These are phyloP conservation scores for Talaromyces sp. DNA, from an alignment of 2,329 filamentous ascomycete genomes.

Conservation along the genomic window DNA sequence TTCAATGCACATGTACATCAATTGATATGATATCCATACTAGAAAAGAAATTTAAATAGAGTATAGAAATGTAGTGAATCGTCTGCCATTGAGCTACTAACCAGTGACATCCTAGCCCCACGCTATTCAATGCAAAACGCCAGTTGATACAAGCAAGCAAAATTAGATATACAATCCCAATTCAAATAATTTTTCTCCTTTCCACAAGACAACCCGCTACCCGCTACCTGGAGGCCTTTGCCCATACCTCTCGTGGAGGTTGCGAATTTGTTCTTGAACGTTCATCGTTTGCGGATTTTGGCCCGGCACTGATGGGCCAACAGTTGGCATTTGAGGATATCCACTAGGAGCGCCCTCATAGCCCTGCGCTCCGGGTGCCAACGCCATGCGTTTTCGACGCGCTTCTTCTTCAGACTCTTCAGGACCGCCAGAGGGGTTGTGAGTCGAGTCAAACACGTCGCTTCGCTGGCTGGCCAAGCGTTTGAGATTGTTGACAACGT, in stretches of 20 bases:
- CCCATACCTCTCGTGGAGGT: slow-evolving; percentile 54
- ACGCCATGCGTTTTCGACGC: slow-evolving; percentile 68
- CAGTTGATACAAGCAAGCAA: neutral
- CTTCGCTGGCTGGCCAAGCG: slow-evolving; percentile 82
- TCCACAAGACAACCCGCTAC: neutral
- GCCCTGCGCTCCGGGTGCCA: slow-evolving; percentile 35
- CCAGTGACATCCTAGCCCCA: neutral
- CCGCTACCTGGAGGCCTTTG: slow-evolving; percentile 4
- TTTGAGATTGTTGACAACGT: slow-evolving; percentile 92
- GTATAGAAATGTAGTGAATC: neutral
- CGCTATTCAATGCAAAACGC: slow-evolving; percentile 1
- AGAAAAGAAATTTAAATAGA: neutral
- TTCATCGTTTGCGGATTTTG: slow-evolving; percentile 50
- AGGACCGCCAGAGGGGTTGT: slow-evolving; percentile 30
- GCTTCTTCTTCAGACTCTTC: slow-evolving; percentile 68
- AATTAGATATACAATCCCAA: neutral
- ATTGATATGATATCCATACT: too few species aligned
- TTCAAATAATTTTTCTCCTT: neutral
- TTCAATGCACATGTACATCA: too few species aligned
- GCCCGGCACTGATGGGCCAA: slow-evolving; percentile 17
- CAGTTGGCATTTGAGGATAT: slow-evolving; percentile 17
- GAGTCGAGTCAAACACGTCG: slow-evolving; percentile 69
- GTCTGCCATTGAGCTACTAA: neutral
- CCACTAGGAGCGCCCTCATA: slow-evolving; percentile 12
- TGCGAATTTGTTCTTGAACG: slow-evolving; percentile 77